phyloP scores from a whole-genome alignment of 2,329 filamentous ascomycete species.

The Aureobasidium uvarum region DNA sequence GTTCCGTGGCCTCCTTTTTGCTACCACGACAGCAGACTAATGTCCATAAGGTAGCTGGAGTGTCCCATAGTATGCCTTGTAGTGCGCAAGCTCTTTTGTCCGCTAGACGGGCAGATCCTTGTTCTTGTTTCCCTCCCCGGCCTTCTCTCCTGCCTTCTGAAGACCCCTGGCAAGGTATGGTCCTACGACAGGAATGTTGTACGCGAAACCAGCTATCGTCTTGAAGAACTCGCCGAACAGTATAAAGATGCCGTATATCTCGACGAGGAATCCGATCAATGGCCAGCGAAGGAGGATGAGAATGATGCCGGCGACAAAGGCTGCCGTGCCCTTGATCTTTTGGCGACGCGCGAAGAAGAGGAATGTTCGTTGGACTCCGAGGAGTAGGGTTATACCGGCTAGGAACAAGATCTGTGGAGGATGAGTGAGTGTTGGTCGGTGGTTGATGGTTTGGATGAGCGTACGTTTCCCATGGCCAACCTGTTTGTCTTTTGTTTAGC shows the following conservation, averaged over 20 bases:
- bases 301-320: constrained; percentile 77
- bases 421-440: not conserved
- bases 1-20: not conserved
- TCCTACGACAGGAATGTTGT: constrained; percentile 79
- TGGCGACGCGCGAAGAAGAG: constrained; percentile 92
- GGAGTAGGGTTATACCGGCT: constrained; percentile 92
- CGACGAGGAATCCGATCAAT: constrained; percentile 82
- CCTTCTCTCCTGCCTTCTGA: constrained; percentile 70
- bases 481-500: constrained; percentile 46
- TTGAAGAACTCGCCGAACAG: constrained; percentile 96
- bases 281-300: constrained; percentile 91
- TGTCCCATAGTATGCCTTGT: not conserved
- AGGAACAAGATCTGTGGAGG: constrained; percentile 83
- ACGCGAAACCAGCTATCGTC: constrained; percentile 84
- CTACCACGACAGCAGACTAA: not conserved
- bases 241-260: constrained; percentile 88
- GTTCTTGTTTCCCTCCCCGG: constrained; percentile 65
- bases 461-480: constrained; percentile 88
- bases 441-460: constrained; percentile 15
- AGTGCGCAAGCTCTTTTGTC: not conserved
- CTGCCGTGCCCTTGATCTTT: constrained; percentile 86
- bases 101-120: constrained; percentile 72
- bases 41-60: not conserved
- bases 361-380: constrained; percentile 85
- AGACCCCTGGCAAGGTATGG: constrained; percentile 76